Base-by-base conservation (phyloP, 1,284 basidiomycete species). In the Phylloporus sp. region DNA sequence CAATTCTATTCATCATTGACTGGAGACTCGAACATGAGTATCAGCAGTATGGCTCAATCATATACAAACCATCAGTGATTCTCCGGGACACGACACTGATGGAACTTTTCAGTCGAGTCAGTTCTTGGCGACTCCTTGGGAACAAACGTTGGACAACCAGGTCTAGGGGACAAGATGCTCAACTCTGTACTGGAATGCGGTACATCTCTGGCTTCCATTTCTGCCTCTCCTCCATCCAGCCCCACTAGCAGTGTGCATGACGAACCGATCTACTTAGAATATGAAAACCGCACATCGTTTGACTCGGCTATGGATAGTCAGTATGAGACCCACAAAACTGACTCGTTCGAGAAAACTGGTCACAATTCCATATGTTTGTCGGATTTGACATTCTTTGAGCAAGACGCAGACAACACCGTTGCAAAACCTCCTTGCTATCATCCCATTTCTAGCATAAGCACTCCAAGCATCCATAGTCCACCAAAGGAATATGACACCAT, bases 141-240 rank as follows among this genome's bases (percentile, higher is more conserved):
- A 4, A 80, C 83, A 69, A 84, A 85, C 15, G 77, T 93, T 5
- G 89, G 84, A 4, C 85, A 94, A 27, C 94, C 94, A 3, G 93
- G 90, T 3, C 79, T 96, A 4, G 94, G 94, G 0, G 94, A 95
- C 75, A 94, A 95, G 84, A 95, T 96, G 94, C 94, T 96, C 74
- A 88, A 92, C 39, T 86, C 83, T 25, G 82, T 82, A n/a, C 82
- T 80, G 11, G 89, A 91, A 60, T 85, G 83, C 55, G 86, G 85
- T 5, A 84, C 87, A 66, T 87, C 90, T 0, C 83, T 94, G 37
- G 78, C 85, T 0, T 83, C 91, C 0, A 94, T 94, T 71, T 87
- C 89, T 1, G 92, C 88, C 0, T 93, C 92, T 4, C 77, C 85
- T 15, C 85, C 85, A 45, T 20, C 20, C 53, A 85, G 85, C 64